phyloP scores from a whole-genome alignment of 1,284 basidiomycete species.

The Anthracocystis setariae region DNA sequence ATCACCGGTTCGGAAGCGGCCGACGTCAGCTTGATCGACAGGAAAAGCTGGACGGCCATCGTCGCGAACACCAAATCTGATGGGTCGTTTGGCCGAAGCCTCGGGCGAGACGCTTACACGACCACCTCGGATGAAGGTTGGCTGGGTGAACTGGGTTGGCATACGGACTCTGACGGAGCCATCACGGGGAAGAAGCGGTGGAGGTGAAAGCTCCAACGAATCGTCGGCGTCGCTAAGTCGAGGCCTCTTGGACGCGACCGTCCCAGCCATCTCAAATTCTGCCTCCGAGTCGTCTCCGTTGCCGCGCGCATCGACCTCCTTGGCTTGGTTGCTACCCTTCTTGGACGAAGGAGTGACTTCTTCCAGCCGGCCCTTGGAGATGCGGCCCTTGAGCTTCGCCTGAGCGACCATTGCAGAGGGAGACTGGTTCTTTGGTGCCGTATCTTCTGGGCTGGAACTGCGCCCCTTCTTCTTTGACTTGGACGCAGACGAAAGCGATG shows the following conservation, averaged over 20 bases:
- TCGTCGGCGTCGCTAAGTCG: conserved; percentile 24
- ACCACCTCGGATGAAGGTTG: conserved; percentile 48
- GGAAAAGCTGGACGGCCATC: conserved; percentile 10
- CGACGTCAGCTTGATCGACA: neutral
- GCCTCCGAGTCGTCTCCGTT: conserved; percentile 36
- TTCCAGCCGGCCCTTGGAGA: conserved; percentile 23
- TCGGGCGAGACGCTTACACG: conserved; percentile 49
- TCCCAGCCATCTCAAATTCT: conserved; percentile 10
- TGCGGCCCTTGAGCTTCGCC: conserved; percentile 24
- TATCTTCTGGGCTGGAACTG: conserved; percentile 34
- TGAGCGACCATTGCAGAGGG: conserved; percentile 15
- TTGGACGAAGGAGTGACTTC: conserved; percentile 10
- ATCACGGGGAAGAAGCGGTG: conserved; percentile 46
- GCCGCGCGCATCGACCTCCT: neutral
- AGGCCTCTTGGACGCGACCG: conserved; percentile 18
- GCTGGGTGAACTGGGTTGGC: conserved; percentile 42
- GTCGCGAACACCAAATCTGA: conserved; percentile 29
- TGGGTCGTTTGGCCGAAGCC: conserved; percentile 24
- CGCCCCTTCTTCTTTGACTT: conserved; percentile 46
- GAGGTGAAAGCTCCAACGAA: conserved; percentile 38
- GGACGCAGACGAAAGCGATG: conserved; percentile 11
- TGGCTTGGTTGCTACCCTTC: conserved; percentile 6
- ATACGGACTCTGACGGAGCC: conserved; percentile 32
- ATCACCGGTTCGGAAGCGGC: neutral
- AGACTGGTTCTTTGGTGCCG: conserved; percentile 18